phyloP scores from a whole-genome alignment of 768 basidiomycete species.

The Psilocybe azurescens region DNA sequence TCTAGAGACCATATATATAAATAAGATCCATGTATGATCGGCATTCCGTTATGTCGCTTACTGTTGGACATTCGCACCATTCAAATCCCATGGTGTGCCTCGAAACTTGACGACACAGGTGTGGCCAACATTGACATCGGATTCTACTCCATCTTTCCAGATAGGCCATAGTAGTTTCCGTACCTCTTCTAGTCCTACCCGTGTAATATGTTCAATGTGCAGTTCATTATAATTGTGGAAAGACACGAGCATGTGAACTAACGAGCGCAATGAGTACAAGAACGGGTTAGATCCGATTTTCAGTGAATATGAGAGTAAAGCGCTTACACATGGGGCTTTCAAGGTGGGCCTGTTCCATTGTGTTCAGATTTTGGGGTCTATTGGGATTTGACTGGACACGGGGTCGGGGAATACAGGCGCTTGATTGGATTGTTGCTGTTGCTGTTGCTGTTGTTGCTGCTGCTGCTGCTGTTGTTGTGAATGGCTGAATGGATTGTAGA shows the following conservation, averaged over 20 bases:
- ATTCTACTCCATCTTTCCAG: constrained; percentile 71
- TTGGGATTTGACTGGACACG: constrained; percentile 33
- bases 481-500: constrained; percentile 44
- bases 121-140: constrained; percentile 46
- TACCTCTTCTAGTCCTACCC: constrained; percentile 62
- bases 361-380: constrained; percentile 21
- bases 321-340: constrained; percentile 17
- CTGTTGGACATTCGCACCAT: constrained; percentile 58
- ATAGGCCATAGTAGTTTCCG: constrained; percentile 58
- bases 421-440: constrained; percentile 7
- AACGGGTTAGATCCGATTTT: constrained; percentile 1
- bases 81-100: constrained; percentile 71
- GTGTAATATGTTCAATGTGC: constrained; percentile 55
- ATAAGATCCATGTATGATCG: constrained; percentile 9
- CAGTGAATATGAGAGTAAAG: not conserved
- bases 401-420: constrained; percentile 28
- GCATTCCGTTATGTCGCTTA: constrained; percentile 33
- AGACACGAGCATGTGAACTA: constrained; percentile 78
- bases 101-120: constrained; percentile 68
- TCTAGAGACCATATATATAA: constrained; percentile 34
- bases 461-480: constrained; percentile 13
- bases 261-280: constrained; percentile 11
- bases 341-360: constrained; percentile 20
- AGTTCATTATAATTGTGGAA: constrained; percentile 72
- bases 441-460: constrained; percentile 13